Evolutionary conservation across 139 green algal species (phyloP).

Genomic region (Coccomyxa sp.): DNA sequence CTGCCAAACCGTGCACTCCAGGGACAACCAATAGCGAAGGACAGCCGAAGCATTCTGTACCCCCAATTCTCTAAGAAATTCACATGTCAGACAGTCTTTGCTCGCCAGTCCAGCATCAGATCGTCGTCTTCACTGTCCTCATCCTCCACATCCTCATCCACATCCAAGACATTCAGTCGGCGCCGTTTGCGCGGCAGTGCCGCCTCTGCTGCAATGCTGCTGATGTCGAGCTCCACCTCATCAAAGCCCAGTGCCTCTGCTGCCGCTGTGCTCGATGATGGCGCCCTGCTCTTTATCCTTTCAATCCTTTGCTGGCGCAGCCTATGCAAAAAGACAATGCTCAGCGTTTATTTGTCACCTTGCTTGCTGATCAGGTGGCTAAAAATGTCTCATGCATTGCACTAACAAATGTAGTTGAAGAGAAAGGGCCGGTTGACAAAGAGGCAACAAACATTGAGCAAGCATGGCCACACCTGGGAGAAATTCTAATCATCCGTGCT

Average conservation of each 20-base stretch:
- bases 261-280: background rate
- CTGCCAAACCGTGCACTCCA: too few relatives aligned
- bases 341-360: too few relatives aligned
- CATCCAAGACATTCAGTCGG: background rate
- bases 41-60: too few relatives aligned
- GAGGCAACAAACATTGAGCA: too few relatives aligned
- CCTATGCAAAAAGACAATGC: background rate
- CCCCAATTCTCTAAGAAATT: too few relatives aligned
- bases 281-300: background rate
- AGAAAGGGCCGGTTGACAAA: too few relatives aligned
- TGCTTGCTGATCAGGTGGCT: too few relatives aligned
- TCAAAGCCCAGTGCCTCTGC: background rate
- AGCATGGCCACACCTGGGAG: background rate
- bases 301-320: background rate
- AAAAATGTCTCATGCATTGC: too few relatives aligned
- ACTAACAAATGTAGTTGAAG: too few relatives aligned
- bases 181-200: too few relatives aligned
- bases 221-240: background rate
- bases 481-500: background rate
- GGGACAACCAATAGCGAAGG: too few relatives aligned
- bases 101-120: slow-evolving; percentile 17
- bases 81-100: slow-evolving; percentile 13
- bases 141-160: slow-evolving; percentile 7
- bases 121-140: slow-evolving; percentile 10
- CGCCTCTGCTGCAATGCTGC: too few relatives aligned